Evolutionary conservation across 2,329 filamentous ascomycete genomes (phyloP), one percentile per base, ranked within the genome.

Genomic region (Daldinia sp.): DNA sequence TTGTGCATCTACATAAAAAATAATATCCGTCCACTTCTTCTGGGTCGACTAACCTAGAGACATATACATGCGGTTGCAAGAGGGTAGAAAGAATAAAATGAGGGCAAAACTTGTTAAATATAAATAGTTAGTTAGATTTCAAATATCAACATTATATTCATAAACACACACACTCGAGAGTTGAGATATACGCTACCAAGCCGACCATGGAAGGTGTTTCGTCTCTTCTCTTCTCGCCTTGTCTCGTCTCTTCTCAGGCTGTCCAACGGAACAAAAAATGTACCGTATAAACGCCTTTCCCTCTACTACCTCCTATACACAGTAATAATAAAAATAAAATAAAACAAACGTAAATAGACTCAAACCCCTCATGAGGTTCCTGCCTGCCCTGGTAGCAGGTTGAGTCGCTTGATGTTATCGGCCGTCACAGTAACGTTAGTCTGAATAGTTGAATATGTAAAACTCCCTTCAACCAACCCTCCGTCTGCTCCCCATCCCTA

Each of bases 351-450:
- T 53, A 17, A 49, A 43, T 48, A 60, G 49, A n/a, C n/a, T 54
- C 19, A 41, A 54, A 64, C 48, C 51, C 62, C 62, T 62, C 63
- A 62, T 59, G 34, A 58, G 35, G 10, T 48, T 19, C 21, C n/a
- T 11, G 10, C 45, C 27, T 48, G 25, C 2, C 32, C 29, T 37
- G 23, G 19, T 45, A 54, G 17, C 10, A 32, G 19, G 27, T 62
- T 50, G 43, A 58, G 15, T 37, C 10, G 10, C 48, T 49, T 25
- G 29, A 57, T 15, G 49, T 64, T 15, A 43, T 34, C 63, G 56
- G 59, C 56, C 63, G 59, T 58, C 15, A 47, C 19, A 57, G 50
- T 25, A 45, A 45, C 27, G 27, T 48, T 21, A 19, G 15, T 48
- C 45, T 30, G n/a, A 13, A 48, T 27, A 17, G 43, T 19, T n/a